Percentiles rank a stretch among this genome's conserved stretches.
phyloP scores from a whole-genome alignment of 306 rosid genomes.

The Malus sieversii region DNA sequence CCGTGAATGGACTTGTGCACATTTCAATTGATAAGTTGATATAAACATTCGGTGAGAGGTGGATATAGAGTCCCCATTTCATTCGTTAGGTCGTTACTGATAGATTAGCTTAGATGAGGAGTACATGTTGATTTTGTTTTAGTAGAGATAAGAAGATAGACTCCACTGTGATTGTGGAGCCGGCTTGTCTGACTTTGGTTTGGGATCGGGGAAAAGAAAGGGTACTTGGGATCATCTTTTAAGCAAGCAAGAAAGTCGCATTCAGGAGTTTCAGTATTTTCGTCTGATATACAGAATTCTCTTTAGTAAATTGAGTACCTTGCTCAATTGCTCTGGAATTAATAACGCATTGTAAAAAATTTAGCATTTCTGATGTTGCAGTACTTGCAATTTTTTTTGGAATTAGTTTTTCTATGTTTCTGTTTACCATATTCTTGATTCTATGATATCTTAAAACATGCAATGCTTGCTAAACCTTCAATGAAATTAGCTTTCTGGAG shows the following conservation, averaged over 20 bases:
- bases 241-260: background rate
- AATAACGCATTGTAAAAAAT: background rate
- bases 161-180: background rate
- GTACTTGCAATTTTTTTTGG: background rate
- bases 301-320: background rate
- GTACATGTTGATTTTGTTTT: background rate
- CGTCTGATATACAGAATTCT: background rate
- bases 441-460: background rate
- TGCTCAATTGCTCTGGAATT: background rate
- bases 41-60: background rate
- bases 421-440: background rate
- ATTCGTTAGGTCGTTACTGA: background rate
- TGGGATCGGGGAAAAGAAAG: background rate
- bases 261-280: background rate
- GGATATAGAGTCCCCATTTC: background rate
- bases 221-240: background rate
- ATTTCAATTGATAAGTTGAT: background rate
- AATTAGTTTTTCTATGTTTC: background rate
- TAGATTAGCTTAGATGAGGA: background rate
- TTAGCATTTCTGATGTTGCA: background rate
- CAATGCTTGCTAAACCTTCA: background rate
- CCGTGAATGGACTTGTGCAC: background rate
- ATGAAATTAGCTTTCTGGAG: conserved; percentile 7
- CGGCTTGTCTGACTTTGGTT: background rate
- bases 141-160: background rate